Evolutionary conservation across 192 early-diverging fungal species (phyloP), one percentile per base, ranked within the genome.

Genomic region (Coemansia biformis): DNA sequence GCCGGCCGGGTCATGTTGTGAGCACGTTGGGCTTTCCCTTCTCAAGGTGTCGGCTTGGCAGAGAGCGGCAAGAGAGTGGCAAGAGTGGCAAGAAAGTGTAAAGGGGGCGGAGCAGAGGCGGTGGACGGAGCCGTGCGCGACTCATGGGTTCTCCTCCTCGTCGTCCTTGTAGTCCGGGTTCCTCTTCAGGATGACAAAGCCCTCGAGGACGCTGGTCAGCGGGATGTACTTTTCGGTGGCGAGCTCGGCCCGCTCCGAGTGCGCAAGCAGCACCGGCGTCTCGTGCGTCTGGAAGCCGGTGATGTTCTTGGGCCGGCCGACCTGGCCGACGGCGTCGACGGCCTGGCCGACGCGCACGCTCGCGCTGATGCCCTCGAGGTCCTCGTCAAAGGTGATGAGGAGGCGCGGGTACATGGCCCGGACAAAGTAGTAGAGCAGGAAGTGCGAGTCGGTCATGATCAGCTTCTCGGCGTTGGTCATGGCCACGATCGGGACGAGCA

Each of bases 271-370:
- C 15, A 99, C 95, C 1, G 96, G 96, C 30, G 96, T 98, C 22
- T 89, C 83, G 66, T 99, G 92, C 33, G 95, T 91, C 72, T 98
- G 94, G 86, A 98, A 99, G 17, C 96, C 96, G 5, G 94, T 98
- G 59, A 99, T 98, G 2, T 93, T 96, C 76, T 99, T 99, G 48
- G 94, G 95, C 45, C 89, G 76, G 17, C 96, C 96, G 1, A 95
- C 96, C 68, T 99, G 94, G 28, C 96, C 96, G 17, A 99, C 96
- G 0, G 90, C 89, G 76, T 99, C 96, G n/a, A 99, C 95, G 18
- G 96, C 95, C 70, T 98, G 92, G 30, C 96, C 96, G 8, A 99
- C 96, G 51, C 95, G 93, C 24, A 95, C 93, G 30, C 86, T 87
- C 30, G 87, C 88, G 13, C 85, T 75, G 38, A 94, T 51, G 28